Evolutionary conservation across 805 yeast species (phyloP).

Genomic region (Candida pini): DNA sequence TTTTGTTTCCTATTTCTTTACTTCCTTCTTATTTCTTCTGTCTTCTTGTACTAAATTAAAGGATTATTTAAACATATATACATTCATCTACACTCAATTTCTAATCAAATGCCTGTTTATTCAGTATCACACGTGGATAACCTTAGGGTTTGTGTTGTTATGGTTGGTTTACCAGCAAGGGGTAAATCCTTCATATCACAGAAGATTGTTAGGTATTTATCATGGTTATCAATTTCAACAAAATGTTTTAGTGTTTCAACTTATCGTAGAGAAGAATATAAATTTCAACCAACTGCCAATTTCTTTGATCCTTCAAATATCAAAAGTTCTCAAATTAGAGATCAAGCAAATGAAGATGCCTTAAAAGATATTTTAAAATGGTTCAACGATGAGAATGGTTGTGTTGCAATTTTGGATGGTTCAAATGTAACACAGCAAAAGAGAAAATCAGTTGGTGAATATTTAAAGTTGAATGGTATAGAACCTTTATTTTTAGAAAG

Average conservation of each 20-base stretch:
- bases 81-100: not conserved
- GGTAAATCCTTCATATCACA: constrained; percentile 95
- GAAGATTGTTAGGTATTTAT: constrained; percentile 84
- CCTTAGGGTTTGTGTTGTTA: constrained; percentile 75
- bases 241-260: constrained; percentile 86
- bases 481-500: constrained; percentile 92
- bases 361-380: constrained; percentile 77
- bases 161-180: constrained; percentile 86
- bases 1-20: too few species aligned
- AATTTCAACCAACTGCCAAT: constrained; percentile 64
- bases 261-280: constrained; percentile 60
- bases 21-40: too few species aligned
- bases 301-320: constrained; percentile 67
- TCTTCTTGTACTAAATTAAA: too few species aligned
- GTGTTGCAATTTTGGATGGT: constrained; percentile 91
- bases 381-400: constrained; percentile 76
- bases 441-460: constrained; percentile 53
- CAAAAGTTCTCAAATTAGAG: constrained; percentile 58
- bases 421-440: constrained; percentile 78
- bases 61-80: not conserved
- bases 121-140: constrained; percentile 59
- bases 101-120: constrained; percentile 46
- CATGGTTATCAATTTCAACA: constrained; percentile 87
- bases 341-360: constrained; percentile 67
- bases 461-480: constrained; percentile 56